Base-by-base conservation (phyloP, 768 basidiomycete species). In the Kockovaella imperatae region DNA sequence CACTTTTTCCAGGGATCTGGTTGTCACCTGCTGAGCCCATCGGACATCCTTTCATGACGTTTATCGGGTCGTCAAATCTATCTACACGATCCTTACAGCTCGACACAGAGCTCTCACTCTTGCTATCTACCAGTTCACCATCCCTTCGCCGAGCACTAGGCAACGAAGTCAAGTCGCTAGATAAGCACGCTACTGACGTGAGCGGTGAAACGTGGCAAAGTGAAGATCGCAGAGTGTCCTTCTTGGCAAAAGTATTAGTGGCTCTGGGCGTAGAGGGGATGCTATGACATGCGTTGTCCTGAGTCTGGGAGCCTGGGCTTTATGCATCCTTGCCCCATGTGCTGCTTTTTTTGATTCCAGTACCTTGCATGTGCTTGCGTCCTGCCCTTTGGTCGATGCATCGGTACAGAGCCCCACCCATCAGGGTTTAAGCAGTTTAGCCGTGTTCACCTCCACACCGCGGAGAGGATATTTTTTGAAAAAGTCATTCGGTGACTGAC, bases 31-130 rank as follows among this genome's bases (percentile, higher is more conserved):
- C 18, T 2, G n/a, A 8, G 10, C 10, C 25, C 13, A 17, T 17
- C 24, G 32, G 46, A 15, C 31, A 54, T 70, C 25, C 91, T 84
- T 1, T 79, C 43, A 69, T 88, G 28, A 90, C 90, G 0, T 78
- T 96, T 41, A 87, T 96, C 68, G 91, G 91, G 8, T 93, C 89
- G 0, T 93, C 90, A 3, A 96, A 96, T 69, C 78, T 96, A 42
- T 91, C 91, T 63, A 84, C 88, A 3, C 83, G 91, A 3, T 91
- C 89, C 1, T 79, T 87, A 1, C 80, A 86, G 56, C 80, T 96
- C 31, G 91, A 95, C 69, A 87, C 87, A 7, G 91, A 95, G 60
- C 76, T 95, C 26, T 91, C 88, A 0, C 87, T 95, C 68, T 64
- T 91, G 39, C 80, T 95, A 77, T 65, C 83, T 40, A 78, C 86